Evolutionary conservation across 2,329 filamentous ascomycete genomes (phyloP).

Genomic region (Chaetomium sp.): DNA sequence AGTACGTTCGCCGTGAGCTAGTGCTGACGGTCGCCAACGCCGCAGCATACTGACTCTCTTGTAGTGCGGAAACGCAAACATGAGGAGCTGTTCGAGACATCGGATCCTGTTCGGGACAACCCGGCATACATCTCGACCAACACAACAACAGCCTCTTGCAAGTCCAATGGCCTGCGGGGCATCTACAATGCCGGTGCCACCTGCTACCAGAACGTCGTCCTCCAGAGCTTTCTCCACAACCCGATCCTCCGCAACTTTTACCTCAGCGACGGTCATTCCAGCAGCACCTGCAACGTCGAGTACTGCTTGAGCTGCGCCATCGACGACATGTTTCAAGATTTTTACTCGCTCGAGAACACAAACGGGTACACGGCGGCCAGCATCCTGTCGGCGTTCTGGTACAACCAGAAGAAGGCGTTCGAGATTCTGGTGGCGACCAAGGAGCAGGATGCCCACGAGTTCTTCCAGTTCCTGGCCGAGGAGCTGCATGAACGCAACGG

Average conservation of each 20-base stretch:
- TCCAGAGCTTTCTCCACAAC: slow-evolving; percentile 93
- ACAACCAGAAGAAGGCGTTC: slow-evolving; percentile 72
- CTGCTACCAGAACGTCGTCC: slow-evolving; percentile 95
- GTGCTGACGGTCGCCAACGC: not conserved
- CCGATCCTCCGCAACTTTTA: slow-evolving; percentile 90
- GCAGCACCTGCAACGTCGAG: slow-evolving; percentile 66
- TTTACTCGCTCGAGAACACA: slow-evolving; percentile 72
- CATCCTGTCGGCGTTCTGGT: slow-evolving; percentile 88
- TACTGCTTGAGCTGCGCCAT: slow-evolving; percentile 71
- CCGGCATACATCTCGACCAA: slow-evolving; percentile 76
- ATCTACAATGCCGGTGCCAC: slow-evolving; percentile 98
- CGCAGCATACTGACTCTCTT: not conserved
- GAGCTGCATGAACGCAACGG: slow-evolving; percentile 84
- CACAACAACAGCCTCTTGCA: slow-evolving; percentile 77
- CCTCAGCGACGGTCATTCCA: slow-evolving; percentile 84
- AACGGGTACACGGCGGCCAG: slow-evolving; percentile 90
- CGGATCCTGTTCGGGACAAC: slow-evolving; percentile 67
- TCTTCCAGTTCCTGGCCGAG: slow-evolving; percentile 93
- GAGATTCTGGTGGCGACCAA: slow-evolving; percentile 84
- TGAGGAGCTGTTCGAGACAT: slow-evolving; percentile 62
- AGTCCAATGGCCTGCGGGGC: slow-evolving; percentile 83
- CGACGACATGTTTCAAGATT: slow-evolving; percentile 74
- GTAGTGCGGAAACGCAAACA: slow-evolving; percentile 73
- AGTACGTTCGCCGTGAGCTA: slow-evolving; percentile 15
- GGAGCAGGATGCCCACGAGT: slow-evolving; percentile 96